These are phyloP conservation scores for Carex scoparia DNA, from an alignment of 176 grass and related monocot genomes.

Conservation along the genomic window DNA sequence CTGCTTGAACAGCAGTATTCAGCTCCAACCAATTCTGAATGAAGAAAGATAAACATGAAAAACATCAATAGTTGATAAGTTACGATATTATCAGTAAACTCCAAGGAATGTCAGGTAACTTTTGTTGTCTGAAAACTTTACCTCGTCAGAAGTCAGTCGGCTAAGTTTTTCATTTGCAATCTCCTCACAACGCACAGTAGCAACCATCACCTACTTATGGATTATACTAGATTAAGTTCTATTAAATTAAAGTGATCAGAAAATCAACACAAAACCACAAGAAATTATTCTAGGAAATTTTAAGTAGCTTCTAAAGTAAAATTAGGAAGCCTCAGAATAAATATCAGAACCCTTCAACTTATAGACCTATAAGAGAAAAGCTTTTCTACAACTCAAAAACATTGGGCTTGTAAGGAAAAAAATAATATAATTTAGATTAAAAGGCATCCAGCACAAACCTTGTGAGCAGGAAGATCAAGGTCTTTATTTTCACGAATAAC, in stretches of 20 bases:
- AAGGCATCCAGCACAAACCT: conserved; percentile 38
- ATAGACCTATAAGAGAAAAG: background rate
- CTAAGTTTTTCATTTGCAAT: conserved; percentile 78
- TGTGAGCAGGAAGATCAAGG: conserved; percentile 90
- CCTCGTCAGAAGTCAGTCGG: conserved; percentile 61
- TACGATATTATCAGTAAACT: background rate
- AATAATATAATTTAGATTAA: background rate
- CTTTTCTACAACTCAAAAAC: background rate
- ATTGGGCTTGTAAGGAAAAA: conserved; percentile 4
- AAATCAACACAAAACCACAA: background rate
- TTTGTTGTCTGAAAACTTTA: conserved; percentile 36
- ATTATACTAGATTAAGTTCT: conserved; percentile 20
- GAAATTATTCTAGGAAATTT: background rate
- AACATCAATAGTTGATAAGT: background rate
- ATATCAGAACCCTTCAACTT: background rate
- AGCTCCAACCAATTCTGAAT: conserved; percentile 79
- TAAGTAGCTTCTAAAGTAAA: background rate
- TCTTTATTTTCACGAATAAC: conserved; percentile 93
- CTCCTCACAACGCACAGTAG: conserved; percentile 91
- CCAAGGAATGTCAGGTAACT: background rate
- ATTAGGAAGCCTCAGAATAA: background rate
- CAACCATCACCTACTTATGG: conserved; percentile 80
- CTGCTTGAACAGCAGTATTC: conserved; percentile 49
- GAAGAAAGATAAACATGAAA: background rate
- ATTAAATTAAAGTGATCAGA: background rate